Percentiles rank a stretch among this genome's conserved stretches.
These are phyloP conservation scores for Stromatinia cepivora DNA, from an alignment of 2,329 filamentous ascomycete genomes.

Conservation along the genomic window DNA sequence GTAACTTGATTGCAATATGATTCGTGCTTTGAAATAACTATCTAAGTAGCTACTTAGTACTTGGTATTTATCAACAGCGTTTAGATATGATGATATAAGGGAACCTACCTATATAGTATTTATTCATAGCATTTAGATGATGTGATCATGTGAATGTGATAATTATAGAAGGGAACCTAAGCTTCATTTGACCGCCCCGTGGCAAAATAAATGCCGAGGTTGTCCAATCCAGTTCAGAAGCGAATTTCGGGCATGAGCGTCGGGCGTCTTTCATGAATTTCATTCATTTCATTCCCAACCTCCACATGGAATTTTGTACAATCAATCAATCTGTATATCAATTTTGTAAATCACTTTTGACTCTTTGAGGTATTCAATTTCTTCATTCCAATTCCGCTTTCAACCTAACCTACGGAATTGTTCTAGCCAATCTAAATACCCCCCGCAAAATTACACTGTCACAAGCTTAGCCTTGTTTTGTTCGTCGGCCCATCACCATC, in stretches of 20 bases:
- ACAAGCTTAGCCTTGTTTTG: constrained; percentile 8
- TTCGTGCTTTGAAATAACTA: neutral
- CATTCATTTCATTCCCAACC: constrained; percentile 14
- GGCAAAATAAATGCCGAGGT: constrained; percentile 20
- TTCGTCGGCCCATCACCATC: neutral
- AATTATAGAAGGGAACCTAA: neutral
- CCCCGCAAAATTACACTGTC: constrained; percentile 13
- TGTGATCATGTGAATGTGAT: neutral
- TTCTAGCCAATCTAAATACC: constrained; percentile 1
- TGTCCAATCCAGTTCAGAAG: neutral
- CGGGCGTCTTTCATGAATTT: constrained; percentile 8
- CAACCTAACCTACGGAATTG: neutral
- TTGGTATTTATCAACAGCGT: neutral
- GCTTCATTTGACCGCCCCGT: neutral
- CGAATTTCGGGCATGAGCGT: neutral
- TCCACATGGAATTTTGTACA: constrained; percentile 3
- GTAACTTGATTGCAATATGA: neutral
- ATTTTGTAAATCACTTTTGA: neutral
- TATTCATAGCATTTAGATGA: neutral
- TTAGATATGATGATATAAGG: neutral
- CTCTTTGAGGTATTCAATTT: neutral
- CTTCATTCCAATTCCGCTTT: neutral
- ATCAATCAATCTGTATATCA: neutral
- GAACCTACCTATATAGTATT: neutral
- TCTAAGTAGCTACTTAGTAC: neutral